These are phyloP conservation scores for Boletus patriciae DNA, from an alignment of 768 basidiomycete genomes.

Conservation along the genomic window DNA sequence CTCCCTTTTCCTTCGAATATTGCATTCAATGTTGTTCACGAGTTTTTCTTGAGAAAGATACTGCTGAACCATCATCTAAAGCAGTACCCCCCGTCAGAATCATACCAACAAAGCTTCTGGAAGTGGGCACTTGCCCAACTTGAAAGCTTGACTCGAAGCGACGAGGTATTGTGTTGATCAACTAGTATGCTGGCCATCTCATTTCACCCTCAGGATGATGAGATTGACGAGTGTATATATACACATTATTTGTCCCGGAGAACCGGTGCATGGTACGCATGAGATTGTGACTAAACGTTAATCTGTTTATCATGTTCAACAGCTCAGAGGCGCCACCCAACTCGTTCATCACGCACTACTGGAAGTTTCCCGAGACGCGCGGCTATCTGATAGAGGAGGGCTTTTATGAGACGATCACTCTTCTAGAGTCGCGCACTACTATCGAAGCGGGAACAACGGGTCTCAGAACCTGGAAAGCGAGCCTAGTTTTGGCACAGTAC, in stretches of 20 bases:
- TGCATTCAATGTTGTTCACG: constrained; percentile 44
- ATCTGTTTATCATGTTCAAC: not conserved
- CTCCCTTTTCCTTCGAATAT: constrained; percentile 44
- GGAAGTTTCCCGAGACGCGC: constrained; percentile 35
- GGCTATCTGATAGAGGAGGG: not conserved
- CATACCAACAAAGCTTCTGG: constrained; percentile 70
- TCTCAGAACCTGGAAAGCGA: constrained; percentile 76
- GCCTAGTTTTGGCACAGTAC: constrained; percentile 62
- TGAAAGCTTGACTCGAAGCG: constrained; percentile 41
- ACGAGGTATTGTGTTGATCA: constrained; percentile 45
- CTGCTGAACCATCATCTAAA: constrained; percentile 53
- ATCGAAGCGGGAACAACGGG: constrained; percentile 81
- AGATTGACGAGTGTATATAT: constrained; percentile 68
- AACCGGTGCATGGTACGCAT: constrained; percentile 31
- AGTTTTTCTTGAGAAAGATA: constrained; percentile 53
- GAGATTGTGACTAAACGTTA: not conserved
- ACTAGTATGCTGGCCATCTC: not conserved
- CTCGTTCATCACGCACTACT: constrained; percentile 70
- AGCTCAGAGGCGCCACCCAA: constrained; percentile 33
- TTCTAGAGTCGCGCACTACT: constrained; percentile 71
- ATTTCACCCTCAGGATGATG: constrained; percentile 44
- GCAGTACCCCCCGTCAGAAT: constrained; percentile 58
- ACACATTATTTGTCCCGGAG: constrained; percentile 54
- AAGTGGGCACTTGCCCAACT: constrained; percentile 63
- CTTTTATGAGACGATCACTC: constrained; percentile 48